These are phyloP conservation scores for Elsinoe australis DNA, from an alignment of 2,329 filamentous ascomycete genomes.

Conservation along the genomic window DNA sequence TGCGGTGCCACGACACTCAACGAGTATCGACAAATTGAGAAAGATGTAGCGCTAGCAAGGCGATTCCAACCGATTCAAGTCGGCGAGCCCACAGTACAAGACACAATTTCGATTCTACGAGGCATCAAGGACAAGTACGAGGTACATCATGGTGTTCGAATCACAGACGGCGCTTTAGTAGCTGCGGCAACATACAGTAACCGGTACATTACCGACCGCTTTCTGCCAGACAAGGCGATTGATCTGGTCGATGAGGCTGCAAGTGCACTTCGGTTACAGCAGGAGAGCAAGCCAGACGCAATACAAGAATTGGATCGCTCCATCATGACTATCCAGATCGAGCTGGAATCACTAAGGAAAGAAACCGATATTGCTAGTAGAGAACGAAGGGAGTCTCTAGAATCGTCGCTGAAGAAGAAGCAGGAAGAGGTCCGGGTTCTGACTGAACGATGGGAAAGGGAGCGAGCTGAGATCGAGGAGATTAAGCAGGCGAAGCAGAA, in stretches of 20 bases:
- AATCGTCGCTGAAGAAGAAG: conserved; percentile 65
- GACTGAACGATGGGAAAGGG: conserved; percentile 81
- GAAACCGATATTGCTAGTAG: conserved; percentile 85
- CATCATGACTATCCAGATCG: conserved; percentile 96
- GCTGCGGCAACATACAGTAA: conserved; percentile 89
- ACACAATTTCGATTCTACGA: conserved; percentile 89
- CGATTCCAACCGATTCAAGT: conserved; percentile 92
- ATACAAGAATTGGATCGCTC: conserved; percentile 88
- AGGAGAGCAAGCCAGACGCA: conserved; percentile 92
- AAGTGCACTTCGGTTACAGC: conserved; percentile 79
- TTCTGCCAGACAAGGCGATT: conserved; percentile 93
- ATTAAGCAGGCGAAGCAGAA: conserved; percentile 83
- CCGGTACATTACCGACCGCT: conserved; percentile 92
- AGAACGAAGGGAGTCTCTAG: conserved; percentile 79
- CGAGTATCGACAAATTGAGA: conserved; percentile 90
- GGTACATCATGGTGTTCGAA: conserved; percentile 91
- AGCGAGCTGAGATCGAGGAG: conserved; percentile 73
- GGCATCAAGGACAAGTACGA: conserved; percentile 98
- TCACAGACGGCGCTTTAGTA: conserved; percentile 85
- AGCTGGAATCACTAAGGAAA: conserved; percentile 87
- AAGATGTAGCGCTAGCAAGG: conserved; percentile 85
- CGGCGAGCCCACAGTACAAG: conserved; percentile 81
- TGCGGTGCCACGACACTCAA: conserved; percentile 89
- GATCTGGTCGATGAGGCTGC: conserved; percentile 95
- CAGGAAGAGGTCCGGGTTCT: conserved; percentile 69